phyloP scores from a whole-genome alignment of 129 eudicot species.

The Arctium lappa region DNA sequence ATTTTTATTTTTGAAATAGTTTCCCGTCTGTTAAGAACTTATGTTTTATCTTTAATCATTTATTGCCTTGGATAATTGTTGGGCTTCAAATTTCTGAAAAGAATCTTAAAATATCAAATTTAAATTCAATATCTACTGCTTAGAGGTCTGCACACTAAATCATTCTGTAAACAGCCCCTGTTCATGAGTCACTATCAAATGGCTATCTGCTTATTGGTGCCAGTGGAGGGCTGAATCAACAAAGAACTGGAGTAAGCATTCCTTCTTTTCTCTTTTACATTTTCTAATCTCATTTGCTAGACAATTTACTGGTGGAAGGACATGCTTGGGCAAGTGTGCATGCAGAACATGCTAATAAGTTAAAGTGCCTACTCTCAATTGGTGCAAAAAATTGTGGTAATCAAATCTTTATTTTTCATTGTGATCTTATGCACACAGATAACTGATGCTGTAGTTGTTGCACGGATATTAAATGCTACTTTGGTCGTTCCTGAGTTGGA shows the following conservation, averaged over 20 bases:
- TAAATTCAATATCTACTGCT: neutral
- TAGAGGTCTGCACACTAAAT: neutral
- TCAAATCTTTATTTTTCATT: slow-evolving; percentile 12
- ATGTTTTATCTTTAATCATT: neutral
- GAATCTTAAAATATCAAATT: neutral
- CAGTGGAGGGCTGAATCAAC: slow-evolving; percentile 96
- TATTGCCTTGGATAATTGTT: slow-evolving; percentile 1
- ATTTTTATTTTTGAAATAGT: neutral
- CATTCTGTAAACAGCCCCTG: slow-evolving; percentile 57
- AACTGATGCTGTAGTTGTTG: slow-evolving; percentile 95
- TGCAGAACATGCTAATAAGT: neutral
- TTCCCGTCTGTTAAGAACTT: neutral
- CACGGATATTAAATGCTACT: slow-evolving; percentile 91
- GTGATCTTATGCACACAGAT: slow-evolving; percentile 44
- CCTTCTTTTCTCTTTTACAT: neutral
- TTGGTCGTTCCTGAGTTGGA: slow-evolving; percentile 90
- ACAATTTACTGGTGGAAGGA: neutral
- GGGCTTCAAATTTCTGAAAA: neutral
- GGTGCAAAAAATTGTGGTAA: neutral
- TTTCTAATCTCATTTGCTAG: neutral
- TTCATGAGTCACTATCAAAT: slow-evolving; percentile 60
- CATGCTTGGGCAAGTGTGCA: neutral
- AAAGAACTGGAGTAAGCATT: slow-evolving; percentile 74
- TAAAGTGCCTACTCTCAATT: neutral
- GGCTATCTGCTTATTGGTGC: slow-evolving; percentile 92